Evolutionary conservation across 225 moss, liverwort and hornwort genomes (phyloP), one percentile per base, ranked within the genome.

Genomic region (Pleurozium schreberi): DNA sequence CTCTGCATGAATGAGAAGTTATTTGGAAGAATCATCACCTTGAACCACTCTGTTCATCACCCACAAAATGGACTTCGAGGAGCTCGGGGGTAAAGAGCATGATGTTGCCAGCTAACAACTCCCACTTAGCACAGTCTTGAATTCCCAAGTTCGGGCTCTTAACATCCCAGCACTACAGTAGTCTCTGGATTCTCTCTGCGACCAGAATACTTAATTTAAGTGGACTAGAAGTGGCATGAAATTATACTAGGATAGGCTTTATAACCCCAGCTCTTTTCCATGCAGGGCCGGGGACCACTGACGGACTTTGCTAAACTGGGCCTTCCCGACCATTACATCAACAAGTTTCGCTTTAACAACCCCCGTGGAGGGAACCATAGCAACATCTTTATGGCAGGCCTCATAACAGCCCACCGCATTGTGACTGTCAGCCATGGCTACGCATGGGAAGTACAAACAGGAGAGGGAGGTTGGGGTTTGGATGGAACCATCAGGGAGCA

Each of bases 401-500:
- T 97, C 42, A 88, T 96, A 43, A 84, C 93, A 53, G 95, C 95
- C 8, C 97, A 97, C 66, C 92, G 97, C 84, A 97, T 97, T 67
- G 97, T 97, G 82, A 94, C 97, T 28, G 97, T 97, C 16, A 95
- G 95, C 83, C 97, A 96, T 70, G 97, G 97, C 50, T 97, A 97
- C 68, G 94, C 97, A 12, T 84, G 90, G 89, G 97, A 97, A 74
- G 94, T 95, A 14, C 97, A 97, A 87, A 97, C 97, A 17, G 68
- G 49, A 49, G 96, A 96, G 57, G 97, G 97, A 83, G 97, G 97
- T 34, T 95, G 96, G 97, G 97, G 93, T 10, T 85, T 97, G 79
- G 96, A 96, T 80, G 93, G 95, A 81, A 83, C 94, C 36, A 87
- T 97, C 61, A 89, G 95, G 69, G 94, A 97, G 63, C 93, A 97